phyloP scores from a whole-genome alignment of 768 basidiomycete species.

The Pilatotrama ljubarskyi region DNA sequence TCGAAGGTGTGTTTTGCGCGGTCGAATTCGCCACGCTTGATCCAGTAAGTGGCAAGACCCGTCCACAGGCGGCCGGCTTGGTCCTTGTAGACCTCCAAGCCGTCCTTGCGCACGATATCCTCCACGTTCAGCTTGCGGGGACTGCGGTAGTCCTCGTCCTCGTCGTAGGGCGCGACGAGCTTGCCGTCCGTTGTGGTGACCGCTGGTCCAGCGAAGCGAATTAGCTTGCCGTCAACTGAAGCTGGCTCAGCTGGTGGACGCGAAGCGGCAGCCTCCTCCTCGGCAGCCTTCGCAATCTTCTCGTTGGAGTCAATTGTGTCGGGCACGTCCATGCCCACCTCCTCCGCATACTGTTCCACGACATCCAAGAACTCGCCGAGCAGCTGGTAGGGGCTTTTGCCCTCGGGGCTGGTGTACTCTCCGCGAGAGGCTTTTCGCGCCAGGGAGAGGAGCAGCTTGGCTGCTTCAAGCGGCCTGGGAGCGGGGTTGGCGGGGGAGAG shows the following conservation, averaged over 20 bases:
- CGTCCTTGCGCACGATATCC: conserved; percentile 79
- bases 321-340: conserved; percentile 85
- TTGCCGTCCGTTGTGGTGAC: conserved; percentile 53
- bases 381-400: conserved; percentile 94
- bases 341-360: conserved; percentile 86
- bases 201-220: conserved; percentile 71
- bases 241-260: conserved; percentile 38
- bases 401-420: conserved; percentile 83
- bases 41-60: conserved; percentile 97
- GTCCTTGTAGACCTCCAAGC: conserved; percentile 88
- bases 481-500: conserved; percentile 56
- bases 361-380: conserved; percentile 91
- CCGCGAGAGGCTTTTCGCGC: conserved; percentile 84
- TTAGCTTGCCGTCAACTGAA: conserved; percentile 58
- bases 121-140: conserved; percentile 81
- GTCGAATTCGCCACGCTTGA: conserved; percentile 94
- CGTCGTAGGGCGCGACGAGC: conserved; percentile 57
- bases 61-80: conserved; percentile 97
- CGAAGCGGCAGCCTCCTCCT: conserved; percentile 30
- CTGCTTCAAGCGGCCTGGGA: conserved; percentile 87
- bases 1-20: conserved; percentile 88
- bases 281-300: conserved; percentile 46
- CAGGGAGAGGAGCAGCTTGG: conserved; percentile 83
- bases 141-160: conserved; percentile 81
- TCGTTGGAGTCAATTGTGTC: conserved; percentile 64